phyloP scores from a whole-genome alignment of 768 basidiomycete species.

The Leccinum uliginosum region DNA sequence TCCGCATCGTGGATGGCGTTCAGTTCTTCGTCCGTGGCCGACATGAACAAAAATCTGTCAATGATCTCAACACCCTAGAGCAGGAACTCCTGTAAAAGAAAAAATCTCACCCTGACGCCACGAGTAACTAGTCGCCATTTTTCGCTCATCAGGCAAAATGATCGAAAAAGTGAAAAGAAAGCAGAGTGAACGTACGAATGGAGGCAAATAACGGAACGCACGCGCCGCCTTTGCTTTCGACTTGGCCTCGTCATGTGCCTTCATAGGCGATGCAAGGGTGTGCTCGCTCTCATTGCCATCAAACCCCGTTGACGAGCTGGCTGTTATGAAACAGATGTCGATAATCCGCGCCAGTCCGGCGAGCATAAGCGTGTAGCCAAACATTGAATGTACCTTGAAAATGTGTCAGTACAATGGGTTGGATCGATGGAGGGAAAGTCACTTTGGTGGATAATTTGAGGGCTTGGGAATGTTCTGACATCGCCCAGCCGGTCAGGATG shows the following conservation, averaged over 20 bases:
- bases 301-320: constrained; percentile 27
- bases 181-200: constrained; percentile 62
- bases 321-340: constrained; percentile 76
- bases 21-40: constrained; percentile 90
- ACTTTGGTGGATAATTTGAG: constrained; percentile 83
- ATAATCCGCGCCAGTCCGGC: constrained; percentile 78
- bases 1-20: constrained; percentile 59
- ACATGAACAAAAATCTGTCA: constrained; percentile 78
- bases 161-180: not conserved
- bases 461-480: constrained; percentile 85
- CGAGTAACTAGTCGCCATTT: constrained; percentile 48
- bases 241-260: constrained; percentile 14
- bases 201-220: constrained; percentile 83
- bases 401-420: not conserved
- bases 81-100: not conserved
- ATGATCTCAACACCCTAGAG: not conserved
- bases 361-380: constrained; percentile 81
- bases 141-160: constrained; percentile 2
- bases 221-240: constrained; percentile 38
- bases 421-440: not conserved
- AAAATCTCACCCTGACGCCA: constrained; percentile 59
- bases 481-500: constrained; percentile 90
- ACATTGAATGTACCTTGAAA: constrained; percentile 69
- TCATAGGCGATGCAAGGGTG: constrained; percentile 46
- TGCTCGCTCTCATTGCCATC: constrained; percentile 66